Conservation (phyloP, 495 filamentous ascomycete genomes). For the Alectoria sarmentosa region DNA sequence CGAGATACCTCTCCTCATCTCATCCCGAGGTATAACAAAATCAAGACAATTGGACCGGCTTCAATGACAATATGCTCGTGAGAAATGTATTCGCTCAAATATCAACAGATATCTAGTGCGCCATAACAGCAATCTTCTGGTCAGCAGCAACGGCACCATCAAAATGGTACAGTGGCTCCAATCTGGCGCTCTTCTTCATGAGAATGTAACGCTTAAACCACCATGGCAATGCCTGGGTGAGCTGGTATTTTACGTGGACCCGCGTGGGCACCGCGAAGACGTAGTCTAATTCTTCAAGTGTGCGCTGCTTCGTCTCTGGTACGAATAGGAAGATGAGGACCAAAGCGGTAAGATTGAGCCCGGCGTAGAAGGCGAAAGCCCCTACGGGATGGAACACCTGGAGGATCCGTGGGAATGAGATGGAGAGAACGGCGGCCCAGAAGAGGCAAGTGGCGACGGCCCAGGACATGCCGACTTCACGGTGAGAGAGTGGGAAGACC, state of each 20-base stretch:
- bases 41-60: not conserved
- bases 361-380: conserved; percentile 56
- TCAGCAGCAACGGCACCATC: conserved; percentile 30
- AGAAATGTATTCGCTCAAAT: not conserved
- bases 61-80: not conserved
- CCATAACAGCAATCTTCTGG: conserved; percentile 19
- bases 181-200: conserved; percentile 41
- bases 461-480: conserved; percentile 69
- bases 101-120: conserved; percentile 3
- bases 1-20: not conserved
- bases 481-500: conserved; percentile 70
- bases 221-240: conserved; percentile 56
- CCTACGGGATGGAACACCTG: conserved; percentile 46
- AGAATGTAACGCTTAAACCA: conserved; percentile 64
- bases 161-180: conserved; percentile 61
- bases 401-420: conserved; percentile 65
- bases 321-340: conserved; percentile 68
- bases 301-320: conserved; percentile 72
- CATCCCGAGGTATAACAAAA: not conserved
- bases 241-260: conserved; percentile 58
- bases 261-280: conserved; percentile 67
- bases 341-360: conserved; percentile 60
- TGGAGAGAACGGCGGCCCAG: conserved; percentile 65
- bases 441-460: conserved; percentile 66
- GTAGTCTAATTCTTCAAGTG: conserved; percentile 79